Evolutionary conservation across 257 asterid species (phyloP).

Genomic region (Capsicum rhomboideum): DNA sequence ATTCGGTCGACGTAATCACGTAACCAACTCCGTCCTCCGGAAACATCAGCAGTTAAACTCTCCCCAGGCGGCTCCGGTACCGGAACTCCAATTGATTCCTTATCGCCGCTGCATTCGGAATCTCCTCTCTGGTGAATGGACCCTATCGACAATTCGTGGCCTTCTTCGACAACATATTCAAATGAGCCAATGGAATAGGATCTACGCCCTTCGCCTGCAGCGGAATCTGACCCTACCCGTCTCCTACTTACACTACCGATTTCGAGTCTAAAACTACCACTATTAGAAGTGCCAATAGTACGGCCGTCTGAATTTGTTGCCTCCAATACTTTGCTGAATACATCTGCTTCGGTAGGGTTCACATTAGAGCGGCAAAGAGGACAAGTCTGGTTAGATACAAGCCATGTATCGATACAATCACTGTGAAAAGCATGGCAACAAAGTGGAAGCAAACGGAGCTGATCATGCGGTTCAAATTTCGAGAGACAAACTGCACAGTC

Average conservation of each 20-base stretch:
- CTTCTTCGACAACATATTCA: conserved; percentile 63
- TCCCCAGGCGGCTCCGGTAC: conserved; percentile 49
- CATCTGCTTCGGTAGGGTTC: conserved; percentile 41
- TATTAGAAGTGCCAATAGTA: conserved; percentile 10
- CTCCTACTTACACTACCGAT: conserved; percentile 71
- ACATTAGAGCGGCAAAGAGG: conserved; percentile 81
- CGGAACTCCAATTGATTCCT: conserved; percentile 39
- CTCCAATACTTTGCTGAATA: conserved; percentile 31
- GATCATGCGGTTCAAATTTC: conserved; percentile 60
- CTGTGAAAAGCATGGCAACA: conserved; percentile 95
- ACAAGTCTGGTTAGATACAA: conserved; percentile 57
- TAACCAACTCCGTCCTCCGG: conserved; percentile 61
- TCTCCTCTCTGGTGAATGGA: conserved; percentile 39
- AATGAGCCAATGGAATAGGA: conserved; percentile 70
- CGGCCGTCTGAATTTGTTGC: not conserved
- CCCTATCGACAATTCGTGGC: conserved; percentile 44
- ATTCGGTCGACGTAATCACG: conserved; percentile 63
- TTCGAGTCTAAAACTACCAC: conserved; percentile 65
- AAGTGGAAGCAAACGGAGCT: conserved; percentile 59
- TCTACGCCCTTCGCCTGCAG: conserved; percentile 16
- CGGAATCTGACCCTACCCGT: conserved; percentile 6
- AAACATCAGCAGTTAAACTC: conserved; percentile 42
- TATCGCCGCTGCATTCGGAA: conserved; percentile 39
- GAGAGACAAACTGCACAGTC: conserved; percentile 87
- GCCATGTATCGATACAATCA: conserved; percentile 78